These are phyloP conservation scores for Solanum hybrid DNA, from an alignment of 305 asterid species.

Conservation along the genomic window DNA sequence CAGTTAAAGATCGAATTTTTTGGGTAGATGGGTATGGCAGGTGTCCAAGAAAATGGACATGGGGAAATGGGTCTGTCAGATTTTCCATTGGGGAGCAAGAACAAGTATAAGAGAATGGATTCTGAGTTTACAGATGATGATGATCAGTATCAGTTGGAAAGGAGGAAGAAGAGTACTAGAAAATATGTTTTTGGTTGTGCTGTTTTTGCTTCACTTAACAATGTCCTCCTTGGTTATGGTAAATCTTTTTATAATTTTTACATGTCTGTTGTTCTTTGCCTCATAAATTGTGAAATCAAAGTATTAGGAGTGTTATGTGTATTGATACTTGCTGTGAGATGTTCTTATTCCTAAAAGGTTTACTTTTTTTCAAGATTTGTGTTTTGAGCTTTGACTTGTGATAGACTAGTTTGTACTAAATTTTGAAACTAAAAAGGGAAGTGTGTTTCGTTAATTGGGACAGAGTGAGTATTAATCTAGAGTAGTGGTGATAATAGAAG, in stretches of 20 bases:
- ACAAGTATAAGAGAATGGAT: too few species aligned
- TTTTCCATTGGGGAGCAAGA: too few species aligned
- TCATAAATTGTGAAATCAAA: not conserved
- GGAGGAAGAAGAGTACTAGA: slow-evolving; percentile 43
- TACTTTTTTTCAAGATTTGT: not conserved
- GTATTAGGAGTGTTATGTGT: not conserved
- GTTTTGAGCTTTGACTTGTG: not conserved
- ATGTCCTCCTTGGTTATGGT: slow-evolving; percentile 95
- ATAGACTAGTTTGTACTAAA: not conserved
- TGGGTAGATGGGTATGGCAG: too few species aligned
- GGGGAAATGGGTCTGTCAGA: too few species aligned
- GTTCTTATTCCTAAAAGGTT: not conserved
- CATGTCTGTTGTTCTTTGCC: not conserved
- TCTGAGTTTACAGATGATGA: too few species aligned
- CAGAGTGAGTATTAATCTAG: not conserved
- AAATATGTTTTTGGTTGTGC: slow-evolving; percentile 90
- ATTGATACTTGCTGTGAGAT: not conserved
- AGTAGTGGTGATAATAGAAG: not conserved
- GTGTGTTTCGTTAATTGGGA: not conserved
- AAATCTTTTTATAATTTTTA: not conserved
- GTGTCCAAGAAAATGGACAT: too few species aligned
- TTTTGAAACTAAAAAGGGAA: too few species aligned
- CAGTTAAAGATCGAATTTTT: too few species aligned
- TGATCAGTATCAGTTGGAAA: slow-evolving; percentile 40
- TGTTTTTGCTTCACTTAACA: slow-evolving; percentile 90